These are phyloP conservation scores for Guadua angustifolia DNA, from an alignment of 176 grass and related monocot genomes.

Conservation along the genomic window DNA sequence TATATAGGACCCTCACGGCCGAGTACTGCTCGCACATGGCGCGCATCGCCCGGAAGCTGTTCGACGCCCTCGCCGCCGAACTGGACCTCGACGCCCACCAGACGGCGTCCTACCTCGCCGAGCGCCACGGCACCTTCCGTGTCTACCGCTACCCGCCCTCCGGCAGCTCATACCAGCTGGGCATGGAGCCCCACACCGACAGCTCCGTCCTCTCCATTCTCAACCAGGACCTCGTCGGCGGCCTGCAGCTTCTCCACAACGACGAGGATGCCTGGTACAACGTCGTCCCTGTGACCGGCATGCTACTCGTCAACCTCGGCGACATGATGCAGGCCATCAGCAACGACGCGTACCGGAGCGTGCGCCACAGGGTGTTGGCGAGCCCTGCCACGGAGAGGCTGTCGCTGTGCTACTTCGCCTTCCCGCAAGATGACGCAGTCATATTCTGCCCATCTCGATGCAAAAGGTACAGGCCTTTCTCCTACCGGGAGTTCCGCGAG, in stretches of 20 bases:
- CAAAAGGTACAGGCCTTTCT: constrained; percentile 58
- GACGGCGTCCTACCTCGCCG: constrained; percentile 56
- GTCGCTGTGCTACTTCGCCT: constrained; percentile 79
- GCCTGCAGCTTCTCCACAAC: constrained; percentile 61
- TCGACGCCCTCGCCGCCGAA: constrained; percentile 49
- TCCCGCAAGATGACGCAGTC: constrained; percentile 58
- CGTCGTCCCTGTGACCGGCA: constrained; percentile 37
- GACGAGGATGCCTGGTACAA: constrained; percentile 42
- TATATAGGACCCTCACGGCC: constrained; percentile 34
- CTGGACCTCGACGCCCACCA: constrained; percentile 44
- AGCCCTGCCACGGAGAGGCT: constrained; percentile 47
- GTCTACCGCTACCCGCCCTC: constrained; percentile 74
- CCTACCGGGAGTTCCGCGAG: constrained; percentile 64
- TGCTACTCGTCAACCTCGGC: constrained; percentile 70
- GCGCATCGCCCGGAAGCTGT: constrained; percentile 59
- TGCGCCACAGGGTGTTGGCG: constrained; percentile 69
- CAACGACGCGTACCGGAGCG: constrained; percentile 55
- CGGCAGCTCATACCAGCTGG: constrained; percentile 34
- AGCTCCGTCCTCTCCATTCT: constrained; percentile 82
- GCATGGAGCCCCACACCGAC: constrained; percentile 86
- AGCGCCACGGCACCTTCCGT: constrained; percentile 59
- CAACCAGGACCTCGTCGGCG: constrained; percentile 56
- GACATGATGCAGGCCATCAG: constrained; percentile 80
- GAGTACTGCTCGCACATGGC: constrained; percentile 81
- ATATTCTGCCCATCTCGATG: neutral